phyloP scores from a whole-genome alignment of 441 rosid species.

The Gossypium davidsonii region DNA sequence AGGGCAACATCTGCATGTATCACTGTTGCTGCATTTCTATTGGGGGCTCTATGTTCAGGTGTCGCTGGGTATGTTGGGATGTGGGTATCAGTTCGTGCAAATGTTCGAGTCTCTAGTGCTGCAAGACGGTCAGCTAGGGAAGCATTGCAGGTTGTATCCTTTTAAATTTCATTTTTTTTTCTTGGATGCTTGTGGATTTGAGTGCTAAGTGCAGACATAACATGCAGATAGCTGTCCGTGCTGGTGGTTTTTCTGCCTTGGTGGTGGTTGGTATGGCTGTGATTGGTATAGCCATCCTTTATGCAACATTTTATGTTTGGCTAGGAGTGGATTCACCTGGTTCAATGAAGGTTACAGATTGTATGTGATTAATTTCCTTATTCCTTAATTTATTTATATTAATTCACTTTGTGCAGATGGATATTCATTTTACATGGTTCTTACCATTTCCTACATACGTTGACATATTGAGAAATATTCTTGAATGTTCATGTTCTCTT shows the following conservation, averaged over 20 bases:
- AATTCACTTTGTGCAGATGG: not conserved
- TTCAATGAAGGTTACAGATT: constrained; percentile 79
- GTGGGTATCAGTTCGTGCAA: constrained; percentile 99
- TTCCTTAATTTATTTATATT: not conserved
- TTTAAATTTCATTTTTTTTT: constrained; percentile 5
- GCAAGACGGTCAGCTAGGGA: constrained; percentile 98
- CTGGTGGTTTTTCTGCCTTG: constrained; percentile 96
- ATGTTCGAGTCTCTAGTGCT: constrained; percentile 95
- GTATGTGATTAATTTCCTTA: constrained; percentile 43
- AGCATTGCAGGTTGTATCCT: constrained; percentile 76
- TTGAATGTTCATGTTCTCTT: not conserved
- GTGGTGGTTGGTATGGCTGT: constrained; percentile 99
- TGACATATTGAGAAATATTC: not conserved
- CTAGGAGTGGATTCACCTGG: constrained; percentile 81
- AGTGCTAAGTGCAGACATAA: constrained; percentile 17
- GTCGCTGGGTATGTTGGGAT: constrained; percentile 95
- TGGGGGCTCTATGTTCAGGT: constrained; percentile 96
- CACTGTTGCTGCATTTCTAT: constrained; percentile 89
- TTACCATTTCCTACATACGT: not conserved
- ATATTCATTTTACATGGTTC: not conserved
- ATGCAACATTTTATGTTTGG: constrained; percentile 83
- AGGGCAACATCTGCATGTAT: constrained; percentile 81
- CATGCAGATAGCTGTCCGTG: constrained; percentile 86
- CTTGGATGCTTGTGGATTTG: constrained; percentile 14
- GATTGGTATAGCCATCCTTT: constrained; percentile 89